A percentile compares a stretch with the other conserved stretches of the same genome.
These are phyloP conservation scores for Chamaecyparis obtusa DNA, from an alignment of 75 land plant genomes.

Conservation along the genomic window DNA sequence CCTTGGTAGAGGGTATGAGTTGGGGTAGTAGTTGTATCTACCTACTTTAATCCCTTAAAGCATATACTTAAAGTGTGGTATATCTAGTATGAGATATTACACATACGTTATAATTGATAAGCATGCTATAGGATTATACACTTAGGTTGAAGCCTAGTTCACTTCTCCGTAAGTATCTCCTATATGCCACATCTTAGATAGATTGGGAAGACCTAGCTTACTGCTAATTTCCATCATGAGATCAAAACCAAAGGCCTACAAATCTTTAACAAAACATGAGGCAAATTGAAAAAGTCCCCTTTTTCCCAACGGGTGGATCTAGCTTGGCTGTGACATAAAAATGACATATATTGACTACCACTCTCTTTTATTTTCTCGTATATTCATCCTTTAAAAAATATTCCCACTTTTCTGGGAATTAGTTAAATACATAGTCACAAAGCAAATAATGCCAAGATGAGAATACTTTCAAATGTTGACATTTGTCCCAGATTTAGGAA, in stretches of 20 bases:
- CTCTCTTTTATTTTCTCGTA: not conserved
- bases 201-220: not conserved
- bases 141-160: no score
- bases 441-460: not conserved
- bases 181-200: not conserved
- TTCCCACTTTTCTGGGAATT: not conserved
- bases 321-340: no score
- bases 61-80: no score
- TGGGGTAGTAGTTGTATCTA: no score
- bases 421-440: not conserved
- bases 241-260: not conserved
- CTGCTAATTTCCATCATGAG: not conserved
- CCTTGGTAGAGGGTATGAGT: no score
- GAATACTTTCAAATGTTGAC: not conserved
- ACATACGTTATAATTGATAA: no score
- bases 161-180: no score
- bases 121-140: no score
- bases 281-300: not conserved
- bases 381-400: not conserved
- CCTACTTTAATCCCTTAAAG: no score
- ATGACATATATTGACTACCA: not conserved
- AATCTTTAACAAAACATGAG: no score
- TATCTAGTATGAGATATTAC: no score
- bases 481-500: not conserved
- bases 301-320: not conserved